Evolutionary conservation across 768 basidiomycete genomes (phyloP).

Genomic region (Kwoniella shandongensis): DNA sequence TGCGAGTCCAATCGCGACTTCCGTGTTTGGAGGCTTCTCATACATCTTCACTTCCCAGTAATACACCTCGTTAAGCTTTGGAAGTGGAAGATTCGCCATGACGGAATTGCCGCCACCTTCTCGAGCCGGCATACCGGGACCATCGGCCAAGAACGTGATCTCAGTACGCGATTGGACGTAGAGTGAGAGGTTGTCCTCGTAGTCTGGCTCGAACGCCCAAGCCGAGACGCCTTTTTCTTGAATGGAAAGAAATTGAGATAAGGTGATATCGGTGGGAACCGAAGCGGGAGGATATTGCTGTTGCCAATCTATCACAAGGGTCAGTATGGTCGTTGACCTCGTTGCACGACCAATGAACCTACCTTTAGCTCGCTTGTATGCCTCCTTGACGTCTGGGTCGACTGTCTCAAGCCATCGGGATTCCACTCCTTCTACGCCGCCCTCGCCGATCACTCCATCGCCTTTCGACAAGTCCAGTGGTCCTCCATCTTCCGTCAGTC

Average conservation of each 20-base stretch:
- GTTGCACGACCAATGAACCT: conserved; percentile 33
- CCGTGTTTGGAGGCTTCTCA: conserved; percentile 83
- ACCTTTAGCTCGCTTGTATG: conserved; percentile 88
- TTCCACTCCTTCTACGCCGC: conserved; percentile 90
- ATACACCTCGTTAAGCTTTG: conserved; percentile 97
- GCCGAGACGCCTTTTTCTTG: conserved; percentile 99
- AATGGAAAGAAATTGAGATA: conserved; percentile 97
- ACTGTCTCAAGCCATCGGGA: conserved; percentile 87
- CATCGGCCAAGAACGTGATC: conserved; percentile 79
- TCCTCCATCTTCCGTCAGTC: conserved; percentile 73
- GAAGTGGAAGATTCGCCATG: conserved; percentile 92
- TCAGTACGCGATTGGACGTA: conserved; percentile 95
- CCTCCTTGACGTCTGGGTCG: conserved; percentile 64
- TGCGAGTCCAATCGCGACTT: conserved; percentile 86
- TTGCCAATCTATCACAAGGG: conserved; percentile 54
- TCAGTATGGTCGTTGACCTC: not conserved
- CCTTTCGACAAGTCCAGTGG: conserved; percentile 91
- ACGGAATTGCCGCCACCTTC: conserved; percentile 92
- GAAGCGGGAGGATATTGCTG: conserved; percentile 90
- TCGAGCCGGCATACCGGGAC: conserved; percentile 63
- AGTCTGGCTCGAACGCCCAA: conserved; percentile 99
- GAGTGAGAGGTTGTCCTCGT: conserved; percentile 86
- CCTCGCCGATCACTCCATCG: conserved; percentile 79
- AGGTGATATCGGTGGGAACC: conserved; percentile 93
- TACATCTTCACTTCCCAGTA: conserved; percentile 99